phyloP scores from a whole-genome alignment of 768 basidiomycete species.

The Lentinula aciculospora region DNA sequence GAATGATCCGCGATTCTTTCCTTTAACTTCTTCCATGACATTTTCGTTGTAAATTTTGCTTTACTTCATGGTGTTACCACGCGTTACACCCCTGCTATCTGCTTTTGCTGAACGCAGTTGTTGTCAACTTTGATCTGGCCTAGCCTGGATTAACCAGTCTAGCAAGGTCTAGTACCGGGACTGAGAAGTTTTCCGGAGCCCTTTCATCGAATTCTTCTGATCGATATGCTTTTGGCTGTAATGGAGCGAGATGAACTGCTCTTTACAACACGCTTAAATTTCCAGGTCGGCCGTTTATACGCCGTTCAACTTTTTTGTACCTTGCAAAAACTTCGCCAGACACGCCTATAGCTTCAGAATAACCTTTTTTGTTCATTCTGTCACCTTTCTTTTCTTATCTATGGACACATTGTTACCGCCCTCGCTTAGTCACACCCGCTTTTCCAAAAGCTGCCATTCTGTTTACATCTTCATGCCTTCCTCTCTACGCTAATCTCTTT shows the following conservation, averaged over 20 bases:
- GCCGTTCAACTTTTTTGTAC: not conserved
- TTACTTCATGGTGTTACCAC: not conserved
- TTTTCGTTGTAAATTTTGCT: too few species aligned
- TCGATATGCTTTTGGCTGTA: constrained; percentile 6
- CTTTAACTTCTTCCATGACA: not conserved
- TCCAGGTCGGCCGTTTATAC: not conserved
- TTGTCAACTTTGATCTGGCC: too few species aligned
- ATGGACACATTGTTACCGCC: not conserved
- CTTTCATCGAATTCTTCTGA: not conserved
- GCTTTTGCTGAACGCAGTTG: not conserved
- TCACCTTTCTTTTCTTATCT: constrained; percentile 1
- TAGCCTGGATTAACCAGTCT: not conserved
- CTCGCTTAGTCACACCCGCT: constrained; percentile 5
- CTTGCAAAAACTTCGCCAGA: not conserved
- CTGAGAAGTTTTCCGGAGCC: not conserved
- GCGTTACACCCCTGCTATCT: not conserved
- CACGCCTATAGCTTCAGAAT: not conserved
- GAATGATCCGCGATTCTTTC: constrained; percentile 1
- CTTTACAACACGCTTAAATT: not conserved
- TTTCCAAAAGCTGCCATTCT: not conserved
- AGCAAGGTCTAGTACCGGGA: not conserved
- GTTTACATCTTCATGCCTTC: not conserved
- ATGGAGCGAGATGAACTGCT: not conserved
- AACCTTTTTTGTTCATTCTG: not conserved
- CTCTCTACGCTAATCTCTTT: constrained; percentile 1